Evolutionary conservation across 176 grass and related monocot species (phyloP), one percentile per base, ranked within the genome.

Genomic region (Eragrostis curvula): DNA sequence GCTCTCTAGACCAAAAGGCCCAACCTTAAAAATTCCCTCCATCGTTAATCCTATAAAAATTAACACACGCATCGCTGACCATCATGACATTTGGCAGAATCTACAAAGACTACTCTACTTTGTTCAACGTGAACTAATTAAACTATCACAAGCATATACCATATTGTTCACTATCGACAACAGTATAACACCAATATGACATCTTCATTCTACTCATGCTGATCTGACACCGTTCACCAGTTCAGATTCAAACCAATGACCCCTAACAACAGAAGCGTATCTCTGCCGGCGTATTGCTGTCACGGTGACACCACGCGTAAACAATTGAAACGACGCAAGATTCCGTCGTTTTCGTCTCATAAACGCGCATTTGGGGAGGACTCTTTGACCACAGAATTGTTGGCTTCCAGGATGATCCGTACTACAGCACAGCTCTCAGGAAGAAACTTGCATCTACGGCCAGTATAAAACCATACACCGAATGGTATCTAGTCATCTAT

Each of bases 271-370:
- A 14, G 58, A 6, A 61, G 10, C 49, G 50, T 74, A 27, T 41
- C 41, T 50, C 40, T 36, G 70, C 78, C 78, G 85, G 78, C 78
- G 28, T 18, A 18, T 20, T 28, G 39, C 79, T 25, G 6, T 74
- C 70, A n/a, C n/a, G n/a, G n/a, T n/a, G n/a, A n/a, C n/a, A 4
- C 32, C 32, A 39, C 15, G 50, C 49, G 40, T 47, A 60, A 86
- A 81, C 40, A 59, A 86, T 58, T 39, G 27, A 11, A 68, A 57
- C 17, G 24, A 2, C 7, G 49, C 14, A 80, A 3, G 13, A 14
- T 10, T 27, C 40, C 28, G 3, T 13, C 49, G 30, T 73, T 39
- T 36, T 55, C 0, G 36, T 32, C 42, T 49, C 21, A 27, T 28
- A 9, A 10, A 50, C 50, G 28, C 14, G 70, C 70, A 81, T 59